Base-by-base conservation (phyloP, 768 basidiomycete species). In the Lactarius akahatsu region DNA sequence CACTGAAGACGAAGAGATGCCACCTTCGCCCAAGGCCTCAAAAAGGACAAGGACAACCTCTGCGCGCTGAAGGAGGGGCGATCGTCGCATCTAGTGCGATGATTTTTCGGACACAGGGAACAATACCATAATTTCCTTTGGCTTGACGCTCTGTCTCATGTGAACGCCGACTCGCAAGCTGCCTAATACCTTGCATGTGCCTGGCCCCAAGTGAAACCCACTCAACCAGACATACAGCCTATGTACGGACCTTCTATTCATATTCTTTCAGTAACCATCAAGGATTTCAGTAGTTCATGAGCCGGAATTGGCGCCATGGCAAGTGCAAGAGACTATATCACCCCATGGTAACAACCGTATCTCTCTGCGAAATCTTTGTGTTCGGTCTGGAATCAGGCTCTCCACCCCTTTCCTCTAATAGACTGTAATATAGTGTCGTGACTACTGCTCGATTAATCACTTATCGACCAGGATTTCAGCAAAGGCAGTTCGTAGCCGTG, bases 31-130 rank as follows among this genome's bases (percentile, higher is more conserved):
- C 59, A 47, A 23, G 32, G 8, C 28, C 34, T 23, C 57, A 38
- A 67, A 63, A 28, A 67, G 60, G 66, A 40, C 41, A 28, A 67
- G 38, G 18, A 28, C 52, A 9, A 8, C 41, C 0, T 40, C 58
- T 10, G 11, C 30, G 66, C 62, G n/a, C 36, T 67, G 57, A 59
- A 55, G n/a, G 18, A 23, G 36, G 47, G 43, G 30, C 30, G n/a
- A 50, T n/a, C 38, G 23, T 50, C 61, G 50, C 47, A 36, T n/a
- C 47, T 34, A 30, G 30, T 41, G 47, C 43, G 47, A 59, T 13
- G n/a, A 4, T n/a, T 41, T 50, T 23, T 34, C 15, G 28, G n/a
- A 34, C 43, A 30, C 30, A 32, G 23, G 32, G 16, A 20, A 40
- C 30, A 28, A 55, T 56, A 43, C 41, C 30, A 23, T 23, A n/a